Percentiles rank a stretch among this genome's conserved stretches.
Evolutionary conservation across 257 asterid species (phyloP).

Genomic region (Sherardia arvensis): DNA sequence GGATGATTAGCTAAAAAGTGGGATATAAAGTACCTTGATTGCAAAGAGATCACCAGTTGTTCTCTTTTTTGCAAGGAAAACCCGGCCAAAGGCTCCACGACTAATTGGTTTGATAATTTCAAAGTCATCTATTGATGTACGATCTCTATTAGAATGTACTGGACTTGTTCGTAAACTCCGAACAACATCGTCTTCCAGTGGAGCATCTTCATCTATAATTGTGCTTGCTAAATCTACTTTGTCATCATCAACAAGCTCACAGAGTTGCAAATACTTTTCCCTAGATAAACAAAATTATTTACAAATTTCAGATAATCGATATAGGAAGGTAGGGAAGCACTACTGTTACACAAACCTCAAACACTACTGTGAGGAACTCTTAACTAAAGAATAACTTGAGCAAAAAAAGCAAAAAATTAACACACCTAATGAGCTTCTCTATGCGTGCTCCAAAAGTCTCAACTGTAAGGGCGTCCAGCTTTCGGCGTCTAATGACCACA

Average conservation of each 20-base stretch:
- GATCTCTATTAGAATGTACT: slow-evolving; percentile 74
- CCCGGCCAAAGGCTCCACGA: slow-evolving; percentile 99
- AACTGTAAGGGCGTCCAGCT: slow-evolving; percentile 86
- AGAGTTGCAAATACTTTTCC: slow-evolving; percentile 93
- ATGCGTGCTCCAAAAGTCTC: slow-evolving; percentile 99
- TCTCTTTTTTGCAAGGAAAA: slow-evolving; percentile 91
- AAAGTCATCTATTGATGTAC: slow-evolving; percentile 95
- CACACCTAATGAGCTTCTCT: slow-evolving; percentile 86
- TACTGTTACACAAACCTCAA: not conserved
- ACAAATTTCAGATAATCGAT: not conserved
- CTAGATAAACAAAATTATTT: slow-evolving; percentile 21
- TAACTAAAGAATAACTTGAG: not conserved
- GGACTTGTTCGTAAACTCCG: slow-evolving; percentile 98
- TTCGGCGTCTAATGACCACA: slow-evolving; percentile 73
- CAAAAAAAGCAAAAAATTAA: slow-evolving; percentile 5
- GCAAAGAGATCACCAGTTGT: slow-evolving; percentile 96
- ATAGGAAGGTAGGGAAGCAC: not conserved
- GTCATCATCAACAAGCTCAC: slow-evolving; percentile 91
- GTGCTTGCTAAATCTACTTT: slow-evolving; percentile 87
- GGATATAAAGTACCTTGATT: slow-evolving; percentile 53
- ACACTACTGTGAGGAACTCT: not conserved
- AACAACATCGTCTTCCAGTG: slow-evolving; percentile 90
- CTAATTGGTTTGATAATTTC: slow-evolving; percentile 98
- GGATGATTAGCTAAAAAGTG: not conserved
- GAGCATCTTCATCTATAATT: slow-evolving; percentile 95